Evolutionary conservation across 2,329 filamentous ascomycete genomes (phyloP).

Genomic region (Cladophialophora chaetospira): DNA sequence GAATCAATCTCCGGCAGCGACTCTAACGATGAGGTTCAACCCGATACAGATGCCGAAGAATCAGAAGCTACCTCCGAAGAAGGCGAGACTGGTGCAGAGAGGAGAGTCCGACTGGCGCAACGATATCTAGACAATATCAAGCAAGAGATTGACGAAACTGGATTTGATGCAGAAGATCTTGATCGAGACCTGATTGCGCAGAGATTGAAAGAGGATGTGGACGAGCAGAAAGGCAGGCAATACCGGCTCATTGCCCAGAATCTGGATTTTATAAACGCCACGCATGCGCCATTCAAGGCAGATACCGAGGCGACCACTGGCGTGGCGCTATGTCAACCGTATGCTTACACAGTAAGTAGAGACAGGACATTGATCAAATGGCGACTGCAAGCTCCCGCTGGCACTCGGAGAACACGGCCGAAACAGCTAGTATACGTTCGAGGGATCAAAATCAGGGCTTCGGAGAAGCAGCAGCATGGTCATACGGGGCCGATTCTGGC

Average conservation of each 20-base stretch:
- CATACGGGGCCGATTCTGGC: constrained; percentile 80
- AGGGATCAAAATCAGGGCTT: constrained; percentile 45
- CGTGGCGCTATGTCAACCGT: constrained; percentile 75
- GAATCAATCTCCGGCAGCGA: constrained; percentile 89
- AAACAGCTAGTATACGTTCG: constrained; percentile 53
- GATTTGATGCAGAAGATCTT: constrained; percentile 92
- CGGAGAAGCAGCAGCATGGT: constrained; percentile 59
- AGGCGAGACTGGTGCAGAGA: constrained; percentile 84
- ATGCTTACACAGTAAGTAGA: constrained; percentile 85
- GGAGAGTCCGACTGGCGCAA: constrained; percentile 82
- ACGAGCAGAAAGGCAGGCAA: constrained; percentile 85
- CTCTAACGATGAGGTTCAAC: constrained; percentile 64
- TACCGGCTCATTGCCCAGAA: constrained; percentile 78
- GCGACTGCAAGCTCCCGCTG: constrained; percentile 64
- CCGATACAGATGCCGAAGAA: constrained; percentile 63
- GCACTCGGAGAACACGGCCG: constrained; percentile 43
- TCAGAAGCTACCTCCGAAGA: constrained; percentile 56
- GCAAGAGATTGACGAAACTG: constrained; percentile 77
- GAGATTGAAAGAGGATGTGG: constrained; percentile 84
- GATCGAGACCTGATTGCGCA: constrained; percentile 91
- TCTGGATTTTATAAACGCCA: constrained; percentile 68
- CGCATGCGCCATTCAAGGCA: constrained; percentile 73
- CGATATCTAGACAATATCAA: constrained; percentile 89
- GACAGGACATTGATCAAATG: constrained; percentile 86
- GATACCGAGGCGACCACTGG: constrained; percentile 78